Evolutionary conservation across 305 asterid species (phyloP), one percentile per base, ranked within the genome.

Genomic region (Ruellia speciosa): DNA sequence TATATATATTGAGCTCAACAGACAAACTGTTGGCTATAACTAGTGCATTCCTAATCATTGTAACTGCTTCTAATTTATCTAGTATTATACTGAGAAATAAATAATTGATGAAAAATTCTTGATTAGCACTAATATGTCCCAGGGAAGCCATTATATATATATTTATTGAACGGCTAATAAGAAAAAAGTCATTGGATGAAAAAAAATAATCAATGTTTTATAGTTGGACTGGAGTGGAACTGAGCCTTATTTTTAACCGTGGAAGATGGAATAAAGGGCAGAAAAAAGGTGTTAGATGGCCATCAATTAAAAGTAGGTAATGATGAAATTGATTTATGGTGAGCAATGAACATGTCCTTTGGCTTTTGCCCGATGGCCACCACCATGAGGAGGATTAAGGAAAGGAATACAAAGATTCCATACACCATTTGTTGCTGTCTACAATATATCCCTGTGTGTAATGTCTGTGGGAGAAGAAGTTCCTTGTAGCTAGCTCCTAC

Each of bases 261-360:
- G 66, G 58, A 55, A 65, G 37, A 48, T 49, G 73, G 74, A 68
- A 72, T 72, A 76, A 71, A 76, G 73, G 39, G 45, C 0, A 39
- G 13, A 39, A 39, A 62, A 67, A 70, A 74, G 55, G 66, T 45
- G 73, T 58, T 67, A 70, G 59, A 72, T 72, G 74, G 58, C 15
- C 66, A 75, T 75, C 73, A 66, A 70, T 73, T 81, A 62, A 71
- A 73, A 75, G 74, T 60, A 64, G 37, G 59, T 16, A 54, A 77
- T 73, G 76, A 77, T 77, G 68, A 50, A 59, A 53, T 56, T 60
- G 71, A 78, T 63, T 64, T 49, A 64, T 72, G 70, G 12, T 69
- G 31, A 24, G 4, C 31, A 24, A 24, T 10, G 49, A 62, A 64
- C 72, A 64, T 75, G 76, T 69, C 31, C 31, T 24, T 24, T 24